Evolutionary conservation across 1,284 basidiomycete species (phyloP), one percentile per base, ranked within the genome.

Genomic region (Earliella scabrosa): DNA sequence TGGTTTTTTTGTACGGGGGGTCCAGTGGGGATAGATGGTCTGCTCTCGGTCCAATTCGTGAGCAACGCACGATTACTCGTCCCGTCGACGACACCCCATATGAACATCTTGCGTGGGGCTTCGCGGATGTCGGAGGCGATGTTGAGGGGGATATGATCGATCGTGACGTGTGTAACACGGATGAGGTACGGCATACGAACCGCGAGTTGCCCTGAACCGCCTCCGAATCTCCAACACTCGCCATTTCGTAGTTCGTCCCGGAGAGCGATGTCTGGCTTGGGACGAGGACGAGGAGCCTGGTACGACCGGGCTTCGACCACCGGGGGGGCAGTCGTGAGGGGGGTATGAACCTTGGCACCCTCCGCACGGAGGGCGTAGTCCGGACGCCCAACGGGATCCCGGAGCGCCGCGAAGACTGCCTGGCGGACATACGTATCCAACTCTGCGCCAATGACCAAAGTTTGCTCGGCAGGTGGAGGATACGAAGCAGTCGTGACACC

Each of bases 71-170:
- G 36, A 26, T 51, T 51, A 7, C 6, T 13, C 14, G 26, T 16
- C 7, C 49, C 49, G 21, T 52, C 41, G n/a, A 52, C 24, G 6
- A 52, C 18, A 26, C 50, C 50, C 50, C 50, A 52, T 18, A 51
- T 38, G 40, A 43, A 40, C 49, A 51, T 51, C 13, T 38, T 27
- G 24, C 39, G 49, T 9, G 49, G 49, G 13, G 49, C 49, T 31
- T 51, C 38, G 23, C 38, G 24, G 14, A 27, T 27, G 21, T 40
- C 49, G 14, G 49, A 13, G 18, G 47, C 38, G 23, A 51, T 8
- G 14, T 27, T 11, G 13, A 18, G 29, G 7, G 38, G 49, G 16
- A 43, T 29, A 31, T 51, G 49, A 16, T 51, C 49, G 18, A 51
- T 51, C 31, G 39, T 51, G 27, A 51, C 49, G 21, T 51, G 49